Base-by-base conservation (phyloP, 1,284 basidiomycete species). In the Amylostereum areolatum region DNA sequence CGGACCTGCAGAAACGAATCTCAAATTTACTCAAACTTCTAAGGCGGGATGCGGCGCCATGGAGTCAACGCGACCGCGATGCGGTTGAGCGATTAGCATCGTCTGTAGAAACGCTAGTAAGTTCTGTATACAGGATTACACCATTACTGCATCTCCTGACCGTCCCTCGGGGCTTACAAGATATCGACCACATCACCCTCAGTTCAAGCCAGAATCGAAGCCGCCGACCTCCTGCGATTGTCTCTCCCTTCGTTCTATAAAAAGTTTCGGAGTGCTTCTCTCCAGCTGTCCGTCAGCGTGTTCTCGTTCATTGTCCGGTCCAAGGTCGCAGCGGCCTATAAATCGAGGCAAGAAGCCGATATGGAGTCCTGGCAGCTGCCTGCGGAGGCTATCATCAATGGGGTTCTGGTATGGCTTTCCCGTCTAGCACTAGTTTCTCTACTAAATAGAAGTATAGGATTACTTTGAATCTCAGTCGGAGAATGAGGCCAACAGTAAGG, bases 331-430 rank as follows among this genome's bases (percentile, higher is more conserved):
- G 41, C 55, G 0, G 56, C 58, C 0, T 52, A 59, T 50, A 56
- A 51, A 24, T 36, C 51, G 5, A 58, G 55, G 4, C 55, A 52
- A 7, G 37, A 52, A 1, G 58, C 61, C n/a, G 57, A 61, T 47
- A 57, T 56, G 42, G 27, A 31, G 10, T 44, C 49, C 2, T 68
- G 66, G 67, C 64, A 68, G 33, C 39, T 46, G 0, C 55, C 66
- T 10, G 49, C 65, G 34, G 51, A 61, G 39, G 52, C 59, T 11
- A 34, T 67, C 5, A 53, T 69, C 2, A 62, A 64, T 1, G 68
- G 68, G 8, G 55, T 69, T 27, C 53, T 68, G 57, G 68, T 68
- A 25, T 29, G 41, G 28, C 40, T 10, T 39, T 18, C 11, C 10
- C 29, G 36, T 45, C 9, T 36, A 28, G 37, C 39, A 39, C 28